Evolutionary conservation across 2,329 filamentous ascomycete species (phyloP).

Genomic region (Sordariomycetes sp.): DNA sequence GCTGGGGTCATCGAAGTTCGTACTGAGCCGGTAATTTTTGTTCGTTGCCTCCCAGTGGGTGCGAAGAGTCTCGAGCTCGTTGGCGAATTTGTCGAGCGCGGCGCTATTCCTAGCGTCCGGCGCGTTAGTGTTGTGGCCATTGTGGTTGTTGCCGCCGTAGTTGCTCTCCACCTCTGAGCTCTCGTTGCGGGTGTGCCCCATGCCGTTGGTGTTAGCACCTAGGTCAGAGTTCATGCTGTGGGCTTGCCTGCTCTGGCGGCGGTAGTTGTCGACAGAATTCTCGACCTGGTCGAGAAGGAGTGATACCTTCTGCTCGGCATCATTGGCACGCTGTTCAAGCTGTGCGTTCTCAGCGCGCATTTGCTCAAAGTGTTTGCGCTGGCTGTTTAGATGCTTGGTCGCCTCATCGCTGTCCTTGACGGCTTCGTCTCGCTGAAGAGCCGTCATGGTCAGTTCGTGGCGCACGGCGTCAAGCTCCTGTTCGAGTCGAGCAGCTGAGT

Average conservation of each 20-base stretch:
- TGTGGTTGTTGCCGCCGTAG: constrained; percentile 33
- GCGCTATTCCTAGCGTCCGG: constrained; percentile 45
- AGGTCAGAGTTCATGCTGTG: constrained; percentile 42
- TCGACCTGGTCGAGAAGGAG: constrained; percentile 92
- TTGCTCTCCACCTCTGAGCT: constrained; percentile 54
- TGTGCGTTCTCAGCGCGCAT: constrained; percentile 73
- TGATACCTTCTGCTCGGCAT: constrained; percentile 89
- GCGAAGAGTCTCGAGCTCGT: constrained; percentile 81
- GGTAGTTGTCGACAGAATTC: constrained; percentile 87
- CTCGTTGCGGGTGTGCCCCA: constrained; percentile 40
- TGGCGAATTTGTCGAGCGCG: constrained; percentile 84
- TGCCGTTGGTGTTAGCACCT: constrained; percentile 22
- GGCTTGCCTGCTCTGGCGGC: constrained; percentile 59
- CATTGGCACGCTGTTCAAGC: constrained; percentile 74
- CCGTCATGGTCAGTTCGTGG: constrained; percentile 56
- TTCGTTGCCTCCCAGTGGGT: constrained; percentile 94
- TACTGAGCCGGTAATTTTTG: constrained; percentile 87
- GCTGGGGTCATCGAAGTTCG: constrained; percentile 67
- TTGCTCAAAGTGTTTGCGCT: constrained; percentile 64
- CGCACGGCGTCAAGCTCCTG: constrained; percentile 59
- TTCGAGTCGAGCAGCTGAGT: constrained; percentile 61
- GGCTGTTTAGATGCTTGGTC: constrained; percentile 46
- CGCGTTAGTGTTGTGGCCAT: constrained; percentile 33
- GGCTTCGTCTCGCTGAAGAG: constrained; percentile 62
- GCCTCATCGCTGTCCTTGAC: constrained; percentile 43